Evolutionary conservation across 2,329 filamentous ascomycete species (phyloP), one percentile per base, ranked within the genome.

Genomic region (Magnaporthiopsis poae): DNA sequence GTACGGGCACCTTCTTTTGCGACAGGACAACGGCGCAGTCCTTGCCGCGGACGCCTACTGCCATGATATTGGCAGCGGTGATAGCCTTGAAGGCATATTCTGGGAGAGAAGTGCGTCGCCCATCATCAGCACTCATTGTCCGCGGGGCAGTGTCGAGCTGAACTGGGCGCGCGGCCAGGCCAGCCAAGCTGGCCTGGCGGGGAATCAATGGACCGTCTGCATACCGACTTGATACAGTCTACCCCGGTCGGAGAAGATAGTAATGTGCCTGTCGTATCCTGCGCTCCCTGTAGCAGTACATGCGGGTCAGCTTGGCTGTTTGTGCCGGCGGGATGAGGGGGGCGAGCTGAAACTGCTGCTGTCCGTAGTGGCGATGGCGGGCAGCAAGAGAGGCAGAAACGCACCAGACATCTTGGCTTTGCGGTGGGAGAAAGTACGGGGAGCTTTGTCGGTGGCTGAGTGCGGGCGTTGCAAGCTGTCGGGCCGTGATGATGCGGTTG

Each of bases 81-180:
- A 99, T 99, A 68, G 95, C 95, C 84, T 99, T 99, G 88, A 99
- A 99, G 74, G 95, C 95, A 94, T 99, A 99, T 86, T 99, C 95
- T 98, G 77, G 73, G 71, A 60, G 65, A 60, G 65, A 66, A 69
- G 67, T 52, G 67, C 52, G 63, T 39, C 25, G 29, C 27, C 29
- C 15, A 21, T 68, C 62, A 69, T 77, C 68, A 75, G 71, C 70
- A 67, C 68, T 69, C 67, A 66, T 67, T 64, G 27, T 35, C 68
- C 52, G 46, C 36, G 63, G 52, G 27, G 27, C 31, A 33, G 7
- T 66, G 25, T 35, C 62, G 25, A 21, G 39, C 27, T 31, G 61
- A 36, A 31, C 56, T 25, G 63, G 46, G 18, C 15, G 46, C 46
- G 25, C 21, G 21, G 46, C n/a, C 21, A 56, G 3, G 46, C 46